Percentiles rank a stretch among this genome's conserved stretches.
Evolutionary conservation across 2,329 filamentous ascomycete species (phyloP).

Genomic region (Xylariaceae sp.): DNA sequence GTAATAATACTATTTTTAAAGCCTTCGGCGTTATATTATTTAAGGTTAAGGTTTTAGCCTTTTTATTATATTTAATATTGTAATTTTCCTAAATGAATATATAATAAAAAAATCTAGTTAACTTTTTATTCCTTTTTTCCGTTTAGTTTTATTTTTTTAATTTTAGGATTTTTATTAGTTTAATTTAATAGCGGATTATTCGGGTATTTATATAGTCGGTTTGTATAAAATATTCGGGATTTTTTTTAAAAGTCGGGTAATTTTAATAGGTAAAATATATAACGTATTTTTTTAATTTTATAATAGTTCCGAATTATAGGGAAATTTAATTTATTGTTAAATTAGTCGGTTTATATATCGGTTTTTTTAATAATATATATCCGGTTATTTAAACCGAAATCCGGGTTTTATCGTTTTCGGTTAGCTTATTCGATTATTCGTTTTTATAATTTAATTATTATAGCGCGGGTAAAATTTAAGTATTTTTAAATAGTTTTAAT

Average conservation of each 20-base stretch:
- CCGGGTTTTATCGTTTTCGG: background rate
- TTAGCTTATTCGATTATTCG: background rate
- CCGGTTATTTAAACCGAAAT: background rate
- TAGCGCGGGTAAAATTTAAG: no score
- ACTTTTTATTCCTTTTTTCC: conserved; percentile 30
- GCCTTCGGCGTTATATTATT: background rate
- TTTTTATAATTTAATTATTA: no score
- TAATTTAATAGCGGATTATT: background rate
- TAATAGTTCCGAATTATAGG: background rate
- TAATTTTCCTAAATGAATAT: conserved; percentile 38
- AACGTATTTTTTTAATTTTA: background rate
- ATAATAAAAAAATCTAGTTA: conserved; percentile 32
- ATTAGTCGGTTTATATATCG: background rate
- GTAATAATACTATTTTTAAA: background rate
- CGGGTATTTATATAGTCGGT: background rate
- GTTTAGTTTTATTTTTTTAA: background rate
- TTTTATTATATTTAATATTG: conserved; percentile 35
- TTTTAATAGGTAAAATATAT: background rate
- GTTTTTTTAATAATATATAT: background rate
- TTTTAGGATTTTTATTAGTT: conserved; percentile 41
- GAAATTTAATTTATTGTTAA: background rate
- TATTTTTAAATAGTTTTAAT: no score
- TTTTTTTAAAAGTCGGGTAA: background rate
- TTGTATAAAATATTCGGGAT: background rate
- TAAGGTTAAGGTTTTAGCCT: background rate